Conservation (phyloP, 2,329 filamentous ascomycete species). For the Hypoxylon sp. region DNA sequence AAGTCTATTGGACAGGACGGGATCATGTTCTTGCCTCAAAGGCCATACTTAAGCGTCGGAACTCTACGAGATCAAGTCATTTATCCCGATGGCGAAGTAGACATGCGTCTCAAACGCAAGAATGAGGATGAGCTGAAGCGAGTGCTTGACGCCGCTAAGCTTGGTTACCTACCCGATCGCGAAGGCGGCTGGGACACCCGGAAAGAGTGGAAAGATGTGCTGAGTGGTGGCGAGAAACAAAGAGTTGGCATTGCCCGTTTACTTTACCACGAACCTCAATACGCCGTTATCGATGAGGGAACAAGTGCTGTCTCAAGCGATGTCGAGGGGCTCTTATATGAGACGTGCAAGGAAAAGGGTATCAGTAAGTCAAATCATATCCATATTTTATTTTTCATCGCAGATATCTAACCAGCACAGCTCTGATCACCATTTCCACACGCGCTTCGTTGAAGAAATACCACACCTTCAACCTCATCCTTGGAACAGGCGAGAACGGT, state of each 20-base stretch:
- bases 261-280: conserved; percentile 94
- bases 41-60: conserved; percentile 91
- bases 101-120: conserved; percentile 88
- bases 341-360: conserved; percentile 90
- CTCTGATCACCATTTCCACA: conserved; percentile 95
- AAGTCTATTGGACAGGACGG: conserved; percentile 86
- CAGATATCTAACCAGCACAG: conserved; percentile 59
- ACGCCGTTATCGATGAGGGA: conserved; percentile 95
- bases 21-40: conserved; percentile 98
- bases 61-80: conserved; percentile 97
- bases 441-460: conserved; percentile 95
- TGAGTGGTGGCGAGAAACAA: conserved; percentile 98
- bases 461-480: conserved; percentile 89
- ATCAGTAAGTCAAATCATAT: conserved; percentile 76
- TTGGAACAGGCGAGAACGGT: conserved; percentile 85
- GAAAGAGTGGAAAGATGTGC: conserved; percentile 98
- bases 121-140: conserved; percentile 83
- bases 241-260: conserved; percentile 91
- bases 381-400: neutral
- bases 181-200: conserved; percentile 97
- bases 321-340: conserved; percentile 93
- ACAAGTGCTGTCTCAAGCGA: conserved; percentile 95
- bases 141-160: conserved; percentile 84
- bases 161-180: conserved; percentile 90
- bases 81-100: conserved; percentile 93